Evolutionary conservation across 805 yeast genomes (phyloP), one percentile per base, ranked within the genome.

Genomic region (Kazachstania bromeliacearum): DNA sequence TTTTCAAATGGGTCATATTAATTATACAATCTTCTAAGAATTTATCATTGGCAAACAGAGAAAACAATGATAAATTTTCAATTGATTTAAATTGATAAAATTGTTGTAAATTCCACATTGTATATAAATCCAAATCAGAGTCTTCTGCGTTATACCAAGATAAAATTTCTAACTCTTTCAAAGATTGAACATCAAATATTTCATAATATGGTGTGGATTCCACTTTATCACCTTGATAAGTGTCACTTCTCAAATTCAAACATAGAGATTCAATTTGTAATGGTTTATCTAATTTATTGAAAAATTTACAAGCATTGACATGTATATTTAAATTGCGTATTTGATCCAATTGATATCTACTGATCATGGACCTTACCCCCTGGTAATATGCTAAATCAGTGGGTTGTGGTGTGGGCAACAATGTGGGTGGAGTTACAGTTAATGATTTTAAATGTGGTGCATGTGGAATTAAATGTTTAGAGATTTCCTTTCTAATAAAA

Each of bases 101-200:
- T 21, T 56, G 58, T 35, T 46, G 39, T 17, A 58, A 36, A 10
- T 42, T 45, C 53, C 55, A 57, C 24, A 39, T 16, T 10, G 41
- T 40, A 38, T 53, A 55, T 23, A 54, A 25, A 28, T 49, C 41
- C 7, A 36, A 7, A 21, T 42, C 44, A 3, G 39, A 7, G n/a
- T 41, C 42, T 10, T 18, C 33, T 12, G 34, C 31, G 31, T 55
- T 59, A 40, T 53, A 60, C 69, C 69, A 64, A 6, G 68, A 63
- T 8, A 62, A 48, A 7, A 64, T 50, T 10, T 62, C 58, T 15
- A 64, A 40, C 9, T 48, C 48, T 37, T 55, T 50, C 35, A 64
- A 42, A 12, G 33, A 31, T 3, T 42, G 36, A 0, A 43, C 36
- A 41, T 63, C 63, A 36, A 64, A 61, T 0, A 64, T 38, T 26